Percentiles rank a stretch among this genome's conserved stretches.
Evolutionary conservation across 306 rosid species (phyloP).

Genomic region (Arachis stenosperma): DNA sequence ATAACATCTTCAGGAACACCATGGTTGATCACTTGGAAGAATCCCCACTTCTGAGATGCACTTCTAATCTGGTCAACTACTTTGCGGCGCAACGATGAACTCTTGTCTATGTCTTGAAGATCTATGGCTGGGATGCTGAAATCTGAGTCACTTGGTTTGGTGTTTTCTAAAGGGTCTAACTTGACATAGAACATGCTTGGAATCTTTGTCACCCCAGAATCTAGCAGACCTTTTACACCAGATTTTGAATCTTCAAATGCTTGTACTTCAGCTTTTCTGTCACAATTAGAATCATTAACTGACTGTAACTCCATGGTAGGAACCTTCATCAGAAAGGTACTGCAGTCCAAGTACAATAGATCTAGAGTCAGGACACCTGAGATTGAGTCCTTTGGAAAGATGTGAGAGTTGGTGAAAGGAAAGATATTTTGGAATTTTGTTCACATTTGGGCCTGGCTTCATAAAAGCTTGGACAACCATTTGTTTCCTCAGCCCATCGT

Average conservation of each 20-base stretch:
- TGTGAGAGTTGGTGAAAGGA: background rate
- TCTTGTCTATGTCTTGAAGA: conserved; percentile 28
- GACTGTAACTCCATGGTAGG: background rate
- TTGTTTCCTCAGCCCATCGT: background rate
- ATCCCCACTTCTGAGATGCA: conserved; percentile 43
- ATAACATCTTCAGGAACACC: conserved; percentile 42
- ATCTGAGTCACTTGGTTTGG: background rate
- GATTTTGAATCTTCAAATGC: conserved; percentile 45
- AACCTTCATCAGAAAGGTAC: too few relatives aligned
- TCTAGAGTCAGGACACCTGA: background rate
- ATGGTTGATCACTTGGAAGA: conserved; percentile 55
- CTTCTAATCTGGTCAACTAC: conserved; percentile 21
- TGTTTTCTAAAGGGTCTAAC: background rate
- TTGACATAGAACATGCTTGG: conserved; percentile 42
- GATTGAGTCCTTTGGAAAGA: background rate
- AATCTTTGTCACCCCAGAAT: conserved; percentile 54
- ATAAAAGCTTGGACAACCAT: background rate
- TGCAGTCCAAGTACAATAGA: background rate
- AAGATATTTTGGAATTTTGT: background rate
- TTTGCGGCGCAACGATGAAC: background rate
- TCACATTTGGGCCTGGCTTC: background rate
- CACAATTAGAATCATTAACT: background rate
- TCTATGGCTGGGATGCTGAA: conserved; percentile 42
- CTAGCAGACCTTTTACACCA: conserved; percentile 65
- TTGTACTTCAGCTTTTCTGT: conserved; percentile 37